Percentiles rank a stretch among this genome's conserved stretches.
Evolutionary conservation across 2,329 filamentous ascomycete species (phyloP).

Genomic region (Pezizomycotina sp.): DNA sequence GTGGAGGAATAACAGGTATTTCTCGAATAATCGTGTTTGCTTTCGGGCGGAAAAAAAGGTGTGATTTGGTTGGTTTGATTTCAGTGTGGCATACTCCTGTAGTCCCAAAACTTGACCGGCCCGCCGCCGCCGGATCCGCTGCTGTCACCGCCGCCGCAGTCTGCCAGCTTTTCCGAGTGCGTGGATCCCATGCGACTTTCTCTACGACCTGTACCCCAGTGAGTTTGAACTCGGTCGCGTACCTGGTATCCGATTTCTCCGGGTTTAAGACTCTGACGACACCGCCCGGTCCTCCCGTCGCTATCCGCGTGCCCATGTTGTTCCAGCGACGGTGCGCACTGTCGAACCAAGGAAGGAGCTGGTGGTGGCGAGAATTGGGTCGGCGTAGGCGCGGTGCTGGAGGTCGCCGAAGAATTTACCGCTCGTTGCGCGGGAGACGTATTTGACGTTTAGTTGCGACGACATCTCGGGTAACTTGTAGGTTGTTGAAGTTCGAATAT

Average conservation of each 20-base stretch:
- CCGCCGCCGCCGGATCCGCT: conserved; percentile 26
- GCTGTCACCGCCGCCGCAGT: conserved; percentile 34
- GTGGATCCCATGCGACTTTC: conserved; percentile 37
- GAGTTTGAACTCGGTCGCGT: conserved; percentile 35
- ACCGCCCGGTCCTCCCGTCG: conserved; percentile 34
- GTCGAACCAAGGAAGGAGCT: conserved; percentile 16
- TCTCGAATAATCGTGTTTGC: not conserved
- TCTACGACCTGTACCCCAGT: conserved; percentile 32
- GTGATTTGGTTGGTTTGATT: too few species aligned
- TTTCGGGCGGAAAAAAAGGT: conserved; percentile 1
- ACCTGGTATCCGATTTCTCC: conserved; percentile 36
- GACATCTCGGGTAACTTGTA: too few species aligned
- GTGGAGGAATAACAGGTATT: not conserved
- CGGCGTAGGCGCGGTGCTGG: conserved; percentile 18
- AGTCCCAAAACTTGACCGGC: conserved; percentile 39
- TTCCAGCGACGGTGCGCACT: conserved; percentile 37
- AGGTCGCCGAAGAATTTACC: conserved; percentile 19
- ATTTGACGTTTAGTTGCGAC: conserved; percentile 12
- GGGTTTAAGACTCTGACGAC: conserved; percentile 40
- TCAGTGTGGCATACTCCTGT: conserved; percentile 34
- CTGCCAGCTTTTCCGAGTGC: conserved; percentile 36
- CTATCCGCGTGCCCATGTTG: conserved; percentile 36
- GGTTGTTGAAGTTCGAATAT: too few species aligned
- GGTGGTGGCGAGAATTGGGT: conserved; percentile 18
- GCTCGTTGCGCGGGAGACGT: conserved; percentile 15